Conservation (phyloP, 2,329 filamentous ascomycete species). For the Parascedosporium putredinis region DNA sequence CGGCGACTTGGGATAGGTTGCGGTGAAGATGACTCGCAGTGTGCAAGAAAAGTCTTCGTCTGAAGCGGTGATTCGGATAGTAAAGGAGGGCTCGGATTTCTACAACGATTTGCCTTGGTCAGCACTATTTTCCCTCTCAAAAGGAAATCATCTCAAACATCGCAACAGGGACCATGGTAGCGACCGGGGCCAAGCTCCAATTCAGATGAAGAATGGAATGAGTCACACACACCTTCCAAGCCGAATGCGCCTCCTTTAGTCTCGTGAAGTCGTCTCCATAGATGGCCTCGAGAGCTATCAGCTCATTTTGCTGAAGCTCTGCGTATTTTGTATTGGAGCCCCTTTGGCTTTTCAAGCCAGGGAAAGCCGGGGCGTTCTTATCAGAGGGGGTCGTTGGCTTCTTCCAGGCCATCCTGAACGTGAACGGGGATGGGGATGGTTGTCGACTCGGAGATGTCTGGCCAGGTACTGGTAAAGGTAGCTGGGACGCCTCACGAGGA, state of each 20-base stretch:
- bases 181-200: constrained; percentile 11
- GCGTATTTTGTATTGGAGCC: constrained; percentile 54
- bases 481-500: constrained; percentile 9
- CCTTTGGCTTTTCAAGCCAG: constrained; percentile 36
- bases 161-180: background rate
- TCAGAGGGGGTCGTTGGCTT: constrained; percentile 31
- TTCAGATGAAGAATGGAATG: background rate
- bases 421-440: background rate
- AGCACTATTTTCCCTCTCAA: constrained; percentile 4
- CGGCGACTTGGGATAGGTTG: constrained; percentile 80
- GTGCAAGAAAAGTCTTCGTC: constrained; percentile 62
- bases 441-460: background rate
- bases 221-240: constrained; percentile 64
- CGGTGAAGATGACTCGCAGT: constrained; percentile 71
- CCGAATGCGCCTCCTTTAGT: constrained; percentile 57
- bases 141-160: background rate
- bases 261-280: constrained; percentile 82
- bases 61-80: constrained; percentile 64
- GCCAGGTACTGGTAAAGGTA: constrained; percentile 3
- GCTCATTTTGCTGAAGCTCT: constrained; percentile 78
- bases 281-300: constrained; percentile 75
- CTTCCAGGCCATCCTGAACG: constrained; percentile 40
- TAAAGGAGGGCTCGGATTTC: constrained; percentile 77
- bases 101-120: constrained; percentile 23
- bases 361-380: constrained; percentile 39